These are phyloP conservation scores for Solanum sitiens DNA, from an alignment of 257 asterid genomes.

Conservation along the genomic window DNA sequence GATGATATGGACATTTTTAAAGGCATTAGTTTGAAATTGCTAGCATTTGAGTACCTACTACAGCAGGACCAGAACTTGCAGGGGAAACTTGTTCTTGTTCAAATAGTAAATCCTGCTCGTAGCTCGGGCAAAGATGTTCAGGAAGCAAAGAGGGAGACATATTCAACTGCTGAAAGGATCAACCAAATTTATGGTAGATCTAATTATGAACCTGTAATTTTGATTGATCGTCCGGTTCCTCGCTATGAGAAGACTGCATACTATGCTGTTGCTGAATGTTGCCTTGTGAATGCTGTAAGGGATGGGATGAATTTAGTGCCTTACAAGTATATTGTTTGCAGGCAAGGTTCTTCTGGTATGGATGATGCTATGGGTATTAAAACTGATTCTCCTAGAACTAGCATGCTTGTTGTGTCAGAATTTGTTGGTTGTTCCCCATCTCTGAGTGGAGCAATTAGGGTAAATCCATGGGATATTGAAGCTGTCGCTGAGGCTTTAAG, in stretches of 20 bases:
- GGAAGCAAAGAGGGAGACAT: conserved; percentile 73
- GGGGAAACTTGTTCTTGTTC: conserved; percentile 65
- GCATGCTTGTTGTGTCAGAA: conserved; percentile 88
- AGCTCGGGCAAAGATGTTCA: conserved; percentile 86
- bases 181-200: conserved; percentile 44
- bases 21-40: conserved; percentile 77
- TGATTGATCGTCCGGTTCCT: conserved; percentile 71
- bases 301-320: conserved; percentile 98
- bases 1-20: conserved; percentile 95
- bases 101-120: conserved; percentile 88
- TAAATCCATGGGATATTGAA: conserved; percentile 89
- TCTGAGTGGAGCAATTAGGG: conserved; percentile 85
- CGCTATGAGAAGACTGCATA: conserved; percentile 81
- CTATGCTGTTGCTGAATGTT: conserved; percentile 84
- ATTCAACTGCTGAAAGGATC: conserved; percentile 51
- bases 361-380: conserved; percentile 34
- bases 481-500: conserved; percentile 80
- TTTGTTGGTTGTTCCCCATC: conserved; percentile 94
- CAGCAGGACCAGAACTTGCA: conserved; percentile 30
- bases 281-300: conserved; percentile 90
- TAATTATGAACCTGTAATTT: conserved; percentile 52
- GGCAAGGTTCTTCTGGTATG: conserved; percentile 63
- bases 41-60: conserved; percentile 74
- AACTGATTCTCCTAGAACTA: conserved; percentile 42
- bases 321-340: conserved; percentile 70